Evolutionary conservation across 2,329 filamentous ascomycete genomes (phyloP), one percentile per base, ranked within the genome.

Genomic region (Lasiodiplodia sp.): DNA sequence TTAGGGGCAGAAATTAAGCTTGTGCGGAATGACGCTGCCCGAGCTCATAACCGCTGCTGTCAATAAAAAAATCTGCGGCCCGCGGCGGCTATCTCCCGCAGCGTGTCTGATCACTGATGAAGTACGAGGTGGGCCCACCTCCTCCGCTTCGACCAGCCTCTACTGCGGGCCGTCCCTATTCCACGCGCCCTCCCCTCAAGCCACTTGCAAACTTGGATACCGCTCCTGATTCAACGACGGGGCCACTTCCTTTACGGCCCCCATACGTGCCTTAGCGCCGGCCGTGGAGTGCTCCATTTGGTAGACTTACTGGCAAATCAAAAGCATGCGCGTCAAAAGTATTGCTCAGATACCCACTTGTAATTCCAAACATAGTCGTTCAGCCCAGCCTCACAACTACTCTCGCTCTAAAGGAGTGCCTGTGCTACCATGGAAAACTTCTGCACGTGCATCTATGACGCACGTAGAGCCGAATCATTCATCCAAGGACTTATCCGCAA

Each of bases 71-170:
- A 14, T 14, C 10, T n/a, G 58, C 58, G 25, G 16, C 49, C 49
- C 58, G 40, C 21, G 44, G 10, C 44, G 44, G 10, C 44, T 18
- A 63, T 63, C 58, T 63, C 40, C 44, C 60, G 60, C 31, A 21
- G 28, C 11, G 44, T 64, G 12, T 31, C 60, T 52, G 60, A 12
- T 47, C 60, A 38, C 37, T 21, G 12, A 16, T 2, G 11, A 37
- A 6, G 7, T 38, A 64, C 47, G 60, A 64, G 60, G 60, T 52
- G 44, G 60, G 31, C 25, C 60, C 60, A 64, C 58, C 10, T 47
- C 10, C 21, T 18, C 28, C 44, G 44, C 40, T 5, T 14, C 58
- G n/a, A 16, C 40, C 44, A 64, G 14, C 31, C 47, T 51, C n/a
- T 34, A 37, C 11, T 34, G 21, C 60, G 60, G 60, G 28, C 60